phyloP scores from a whole-genome alignment of 2,329 filamentous ascomycete species.

The Polytolypa hystricis region DNA sequence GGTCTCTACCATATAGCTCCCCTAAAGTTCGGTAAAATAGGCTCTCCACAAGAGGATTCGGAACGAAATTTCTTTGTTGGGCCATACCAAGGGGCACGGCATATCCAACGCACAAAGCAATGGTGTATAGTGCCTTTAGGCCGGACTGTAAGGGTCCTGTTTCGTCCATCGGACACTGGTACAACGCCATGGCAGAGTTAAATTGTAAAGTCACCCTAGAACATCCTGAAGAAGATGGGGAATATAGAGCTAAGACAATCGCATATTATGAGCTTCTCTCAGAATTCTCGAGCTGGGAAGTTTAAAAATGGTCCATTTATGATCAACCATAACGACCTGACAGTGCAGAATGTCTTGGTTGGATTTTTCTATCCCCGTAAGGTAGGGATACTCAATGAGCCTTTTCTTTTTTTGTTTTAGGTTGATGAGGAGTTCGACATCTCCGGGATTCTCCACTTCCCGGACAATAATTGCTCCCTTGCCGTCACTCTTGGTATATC shows the following conservation, averaged over 20 bases:
- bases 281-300: background rate
- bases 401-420: constrained; percentile 2
- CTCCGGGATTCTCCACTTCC: constrained; percentile 11
- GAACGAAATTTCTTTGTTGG: constrained; percentile 4
- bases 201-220: constrained; percentile 3
- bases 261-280: constrained; percentile 5
- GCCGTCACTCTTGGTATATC: constrained; percentile 6
- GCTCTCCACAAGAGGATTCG: constrained; percentile 2
- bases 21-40: constrained; percentile 4
- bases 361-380: background rate
- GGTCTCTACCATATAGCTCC: constrained; percentile 3
- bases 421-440: constrained; percentile 11
- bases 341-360: constrained; percentile 6
- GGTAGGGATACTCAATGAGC: background rate
- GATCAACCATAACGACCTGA: constrained; percentile 6
- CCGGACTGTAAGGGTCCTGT: constrained; percentile 1
- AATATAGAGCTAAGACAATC: constrained; percentile 1
- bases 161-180: constrained; percentile 3
- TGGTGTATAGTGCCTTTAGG: constrained; percentile 1
- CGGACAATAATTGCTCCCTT: constrained; percentile 10
- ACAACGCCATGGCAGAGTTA: constrained; percentile 5
- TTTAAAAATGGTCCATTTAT: constrained; percentile 6
- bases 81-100: constrained; percentile 3
- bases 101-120: constrained; percentile 3
- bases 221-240: constrained; percentile 3